Percentiles rank a stretch among this genome's conserved stretches.
These are phyloP conservation scores for Incumbomyces lentus DNA, from an alignment of 2,329 filamentous ascomycete species.

Conservation along the genomic window DNA sequence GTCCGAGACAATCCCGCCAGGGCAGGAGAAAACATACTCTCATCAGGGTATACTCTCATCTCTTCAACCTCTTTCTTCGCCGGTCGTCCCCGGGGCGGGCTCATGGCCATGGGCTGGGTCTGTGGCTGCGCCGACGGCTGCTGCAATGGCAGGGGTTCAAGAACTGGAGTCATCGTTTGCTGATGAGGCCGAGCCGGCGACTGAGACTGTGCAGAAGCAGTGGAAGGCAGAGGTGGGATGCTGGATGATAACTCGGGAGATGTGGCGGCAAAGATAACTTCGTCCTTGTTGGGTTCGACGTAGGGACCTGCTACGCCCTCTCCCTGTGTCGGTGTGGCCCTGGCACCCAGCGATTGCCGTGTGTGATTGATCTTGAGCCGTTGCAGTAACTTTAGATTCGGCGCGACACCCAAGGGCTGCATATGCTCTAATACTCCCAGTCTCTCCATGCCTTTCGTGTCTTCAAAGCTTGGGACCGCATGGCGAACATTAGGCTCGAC, in stretches of 20 bases:
- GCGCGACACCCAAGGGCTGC: constrained; percentile 67
- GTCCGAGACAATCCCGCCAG: constrained; percentile 9
- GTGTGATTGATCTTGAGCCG: constrained; percentile 32
- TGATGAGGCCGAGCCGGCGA: neutral
- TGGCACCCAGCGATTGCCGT: constrained; percentile 13
- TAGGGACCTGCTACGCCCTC: constrained; percentile 12
- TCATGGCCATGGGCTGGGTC: constrained; percentile 11
- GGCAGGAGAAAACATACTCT: neutral
- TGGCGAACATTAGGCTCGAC: constrained; percentile 46
- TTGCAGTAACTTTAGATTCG: constrained; percentile 51
- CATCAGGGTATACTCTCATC: constrained; percentile 8
- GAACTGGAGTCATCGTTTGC: neutral
- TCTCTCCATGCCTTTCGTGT: constrained; percentile 59
- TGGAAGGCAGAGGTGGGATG: neutral
- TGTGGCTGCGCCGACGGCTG: neutral
- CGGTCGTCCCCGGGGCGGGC: constrained; percentile 19
- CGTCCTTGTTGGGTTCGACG: constrained; percentile 15
- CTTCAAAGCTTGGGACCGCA: constrained; percentile 61
- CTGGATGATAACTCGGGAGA: constrained; percentile 12
- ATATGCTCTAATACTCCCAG: constrained; percentile 73
- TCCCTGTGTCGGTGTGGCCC: constrained; percentile 12
- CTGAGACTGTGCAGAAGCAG: neutral
- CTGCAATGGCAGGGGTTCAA: neutral
- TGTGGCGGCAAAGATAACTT: constrained; percentile 11
- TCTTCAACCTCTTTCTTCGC: constrained; percentile 16